phyloP scores from a whole-genome alignment of 2,329 filamentous ascomycete species.

The Gnomoniopsis sp. region DNA sequence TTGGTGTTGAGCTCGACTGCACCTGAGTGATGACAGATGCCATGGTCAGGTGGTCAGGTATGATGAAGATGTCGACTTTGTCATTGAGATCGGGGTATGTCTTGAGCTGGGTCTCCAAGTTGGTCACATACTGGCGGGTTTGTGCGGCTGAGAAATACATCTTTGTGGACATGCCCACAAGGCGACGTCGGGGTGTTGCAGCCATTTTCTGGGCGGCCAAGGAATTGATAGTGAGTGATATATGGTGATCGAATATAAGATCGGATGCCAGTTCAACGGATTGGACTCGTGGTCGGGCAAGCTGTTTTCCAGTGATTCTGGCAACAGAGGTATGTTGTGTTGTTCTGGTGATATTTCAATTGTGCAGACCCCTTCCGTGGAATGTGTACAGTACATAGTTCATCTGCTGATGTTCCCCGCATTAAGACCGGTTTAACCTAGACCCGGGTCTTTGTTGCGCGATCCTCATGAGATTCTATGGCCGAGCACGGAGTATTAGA shows the following conservation, averaged over 20 bases:
- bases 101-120: constrained; percentile 44
- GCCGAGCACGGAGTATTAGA: no score
- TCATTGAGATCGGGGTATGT: constrained; percentile 38
- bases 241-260: background rate
- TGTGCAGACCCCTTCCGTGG: no score
- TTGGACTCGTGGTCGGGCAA: no score
- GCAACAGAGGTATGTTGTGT: no score
- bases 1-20: constrained; percentile 36
- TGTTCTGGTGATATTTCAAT: no score
- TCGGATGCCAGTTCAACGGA: no score
- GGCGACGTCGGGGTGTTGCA: constrained; percentile 41
- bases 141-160: constrained; percentile 70
- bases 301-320: no score
- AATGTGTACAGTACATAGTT: no score
- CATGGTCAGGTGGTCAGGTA: constrained; percentile 74
- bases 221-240: background rate
- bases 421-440: no score
- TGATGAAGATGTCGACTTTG: constrained; percentile 68
- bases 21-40: constrained; percentile 48
- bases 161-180: constrained; percentile 57
- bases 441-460: no score
- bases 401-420: no score
- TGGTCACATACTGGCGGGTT: constrained; percentile 55
- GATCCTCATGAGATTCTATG: no score
- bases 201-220: constrained; percentile 19